Percentiles rank a stretch among this genome's conserved stretches.
phyloP scores from a whole-genome alignment of 2,329 filamentous ascomycete genomes.

The Magnaporthiopsis poae region DNA sequence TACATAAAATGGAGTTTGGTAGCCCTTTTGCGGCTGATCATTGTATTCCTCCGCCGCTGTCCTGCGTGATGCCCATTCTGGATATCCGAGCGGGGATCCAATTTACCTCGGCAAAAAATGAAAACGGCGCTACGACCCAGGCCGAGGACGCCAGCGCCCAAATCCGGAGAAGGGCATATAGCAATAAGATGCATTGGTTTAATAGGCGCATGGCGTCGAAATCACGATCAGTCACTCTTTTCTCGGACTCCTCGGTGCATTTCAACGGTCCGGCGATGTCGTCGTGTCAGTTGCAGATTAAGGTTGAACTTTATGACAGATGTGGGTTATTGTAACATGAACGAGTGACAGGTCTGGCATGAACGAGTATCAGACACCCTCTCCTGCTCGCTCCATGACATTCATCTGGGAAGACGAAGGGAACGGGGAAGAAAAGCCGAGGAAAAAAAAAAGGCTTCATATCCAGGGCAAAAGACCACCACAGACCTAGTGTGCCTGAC shows the following conservation, averaged over 20 bases:
- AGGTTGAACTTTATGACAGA: no score
- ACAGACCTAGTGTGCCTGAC: neutral
- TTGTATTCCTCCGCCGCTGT: neutral
- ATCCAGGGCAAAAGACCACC: neutral
- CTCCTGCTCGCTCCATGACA: neutral
- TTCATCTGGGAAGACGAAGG: neutral
- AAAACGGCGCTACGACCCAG: neutral
- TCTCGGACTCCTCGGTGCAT: no score
- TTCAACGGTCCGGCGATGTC: no score
- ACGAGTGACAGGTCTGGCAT: neutral
- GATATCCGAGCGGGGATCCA: neutral
- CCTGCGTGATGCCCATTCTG: neutral
- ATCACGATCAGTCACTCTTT: no score
- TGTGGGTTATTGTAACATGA: no score
- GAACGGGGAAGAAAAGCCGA: neutral
- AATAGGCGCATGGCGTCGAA: neutral
- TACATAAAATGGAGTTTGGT: neutral
- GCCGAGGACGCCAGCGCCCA: neutral
- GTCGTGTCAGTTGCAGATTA: no score
- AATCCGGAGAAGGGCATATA: neutral
- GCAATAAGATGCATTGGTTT: neutral
- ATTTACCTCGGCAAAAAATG: neutral
- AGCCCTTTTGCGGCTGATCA: neutral
- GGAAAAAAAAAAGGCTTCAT: neutral
- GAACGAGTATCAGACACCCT: neutral